phyloP scores from a whole-genome alignment of 106 monocot genomes.

The Allium fistulosum region DNA sequence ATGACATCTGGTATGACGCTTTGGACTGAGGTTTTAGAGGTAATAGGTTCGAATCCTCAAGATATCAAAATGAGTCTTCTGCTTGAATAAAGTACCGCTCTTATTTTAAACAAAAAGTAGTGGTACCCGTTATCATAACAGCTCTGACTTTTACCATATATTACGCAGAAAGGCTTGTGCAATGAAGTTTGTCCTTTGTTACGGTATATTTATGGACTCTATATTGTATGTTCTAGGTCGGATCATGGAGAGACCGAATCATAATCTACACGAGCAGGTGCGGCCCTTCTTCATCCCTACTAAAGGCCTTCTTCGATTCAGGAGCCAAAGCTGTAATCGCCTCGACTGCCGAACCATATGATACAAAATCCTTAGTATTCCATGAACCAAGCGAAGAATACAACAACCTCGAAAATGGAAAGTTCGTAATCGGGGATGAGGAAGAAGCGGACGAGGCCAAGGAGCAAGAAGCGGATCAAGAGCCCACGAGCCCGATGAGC shows the following conservation, averaged over 20 bases:
- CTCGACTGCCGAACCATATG: conserved; percentile 56
- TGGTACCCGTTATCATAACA: too few relatives aligned
- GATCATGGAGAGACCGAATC: conserved; percentile 91
- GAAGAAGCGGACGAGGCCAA: conserved; percentile 18
- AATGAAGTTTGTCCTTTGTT: too few relatives aligned
- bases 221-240: conserved; percentile 35
- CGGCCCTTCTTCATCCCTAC: conserved; percentile 46
- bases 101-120: too few relatives aligned
- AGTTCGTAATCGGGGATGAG: conserved; percentile 90
- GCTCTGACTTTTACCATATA: too few relatives aligned
- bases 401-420: conserved; percentile 42
- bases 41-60: too few relatives aligned
- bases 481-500: conserved; percentile 52
- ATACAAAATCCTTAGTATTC: conserved; percentile 18
- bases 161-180: too few relatives aligned
- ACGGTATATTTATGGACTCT: too few relatives aligned
- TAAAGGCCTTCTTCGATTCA: conserved; percentile 85
- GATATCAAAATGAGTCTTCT: too few relatives aligned
- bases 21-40: too few relatives aligned
- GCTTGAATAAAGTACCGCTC: too few relatives aligned
- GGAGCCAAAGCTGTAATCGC: conserved; percentile 91
- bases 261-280: conserved; percentile 76
- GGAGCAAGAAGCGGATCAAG: conserved; percentile 32
- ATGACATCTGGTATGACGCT: too few relatives aligned
- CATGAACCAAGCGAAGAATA: conserved; percentile 24